Conservation (phyloP, 2,329 filamentous ascomycete genomes). For the Fusarium sp. region DNA sequence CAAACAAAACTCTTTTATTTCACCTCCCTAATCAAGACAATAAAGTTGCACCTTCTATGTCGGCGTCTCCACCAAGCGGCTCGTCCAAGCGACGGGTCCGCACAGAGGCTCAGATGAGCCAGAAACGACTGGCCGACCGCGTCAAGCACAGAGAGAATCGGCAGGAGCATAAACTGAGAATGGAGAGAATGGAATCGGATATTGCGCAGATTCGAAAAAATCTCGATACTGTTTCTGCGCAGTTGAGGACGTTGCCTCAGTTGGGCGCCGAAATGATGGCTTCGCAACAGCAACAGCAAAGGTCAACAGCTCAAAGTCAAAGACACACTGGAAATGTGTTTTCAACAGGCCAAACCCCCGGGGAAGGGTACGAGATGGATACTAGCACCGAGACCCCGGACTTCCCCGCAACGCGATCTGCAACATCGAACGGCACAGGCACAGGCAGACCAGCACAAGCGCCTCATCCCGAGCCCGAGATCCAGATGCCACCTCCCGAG, state of each 20-base stretch:
- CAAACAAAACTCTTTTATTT: background rate
- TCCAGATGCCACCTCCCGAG: conserved; percentile 13
- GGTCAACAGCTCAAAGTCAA: background rate
- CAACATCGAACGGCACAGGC: background rate
- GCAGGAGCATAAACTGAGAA: conserved; percentile 42
- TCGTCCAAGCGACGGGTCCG: conserved; percentile 37
- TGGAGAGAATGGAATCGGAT: conserved; percentile 46
- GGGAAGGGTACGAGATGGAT: conserved; percentile 21
- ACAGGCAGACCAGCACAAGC: background rate
- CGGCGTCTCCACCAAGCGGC: conserved; percentile 29
- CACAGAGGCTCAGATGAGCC: conserved; percentile 45
- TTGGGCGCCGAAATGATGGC: conserved; percentile 25
- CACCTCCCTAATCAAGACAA: conserved; percentile 15
- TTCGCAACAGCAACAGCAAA: conserved; percentile 14
- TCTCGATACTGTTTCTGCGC: conserved; percentile 35
- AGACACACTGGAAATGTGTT: conserved; percentile 8
- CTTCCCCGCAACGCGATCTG: conserved; percentile 18
- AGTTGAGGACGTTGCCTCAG: conserved; percentile 30
- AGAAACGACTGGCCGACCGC: conserved; percentile 44
- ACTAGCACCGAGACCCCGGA: conserved; percentile 5
- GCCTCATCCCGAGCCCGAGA: conserved; percentile 9
- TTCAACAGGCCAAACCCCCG: background rate
- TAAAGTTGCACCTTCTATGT: conserved; percentile 4
- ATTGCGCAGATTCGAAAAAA: conserved; percentile 40
- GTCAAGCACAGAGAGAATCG: conserved; percentile 46